phyloP scores from a whole-genome alignment of 2,329 filamentous ascomycete genomes.

The Cladobotryum protrusum region DNA sequence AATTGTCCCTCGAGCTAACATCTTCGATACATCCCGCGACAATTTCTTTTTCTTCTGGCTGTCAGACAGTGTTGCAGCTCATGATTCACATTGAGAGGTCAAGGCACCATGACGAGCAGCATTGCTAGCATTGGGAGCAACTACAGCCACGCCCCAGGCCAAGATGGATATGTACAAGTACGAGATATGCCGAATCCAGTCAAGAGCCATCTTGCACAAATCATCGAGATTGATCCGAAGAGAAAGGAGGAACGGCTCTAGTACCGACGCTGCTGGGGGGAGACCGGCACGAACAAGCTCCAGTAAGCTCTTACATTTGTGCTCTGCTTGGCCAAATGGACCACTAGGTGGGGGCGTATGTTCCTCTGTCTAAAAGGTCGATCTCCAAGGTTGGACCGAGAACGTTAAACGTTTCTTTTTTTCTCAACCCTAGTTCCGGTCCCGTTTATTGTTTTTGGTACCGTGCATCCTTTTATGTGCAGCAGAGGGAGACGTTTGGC shows the following conservation, averaged over 20 bases:
- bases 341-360: constrained; percentile 2
- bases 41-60: constrained; percentile 12
- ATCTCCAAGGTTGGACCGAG: constrained; percentile 4
- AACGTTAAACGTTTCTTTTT: constrained; percentile 5
- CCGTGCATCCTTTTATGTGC: too few species aligned
- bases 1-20: background rate
- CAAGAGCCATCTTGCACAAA: background rate
- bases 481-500: too few species aligned
- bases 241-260: background rate
- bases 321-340: background rate
- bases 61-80: constrained; percentile 9
- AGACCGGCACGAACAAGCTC: background rate
- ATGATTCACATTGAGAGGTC: constrained; percentile 1
- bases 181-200: background rate
- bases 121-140: background rate
- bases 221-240: background rate
- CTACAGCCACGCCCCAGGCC: constrained; percentile 2
- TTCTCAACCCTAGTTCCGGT: too few species aligned
- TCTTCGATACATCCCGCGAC: constrained; percentile 8
- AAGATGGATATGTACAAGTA: background rate
- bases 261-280: background rate
- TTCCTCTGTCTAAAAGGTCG: constrained; percentile 2
- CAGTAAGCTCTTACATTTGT: background rate
- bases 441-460: too few species aligned
- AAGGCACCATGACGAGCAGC: constrained; percentile 4